Evolutionary conservation across 768 basidiomycete genomes (phyloP), one percentile per base, ranked within the genome.

Genomic region (Tylopilus felleus): DNA sequence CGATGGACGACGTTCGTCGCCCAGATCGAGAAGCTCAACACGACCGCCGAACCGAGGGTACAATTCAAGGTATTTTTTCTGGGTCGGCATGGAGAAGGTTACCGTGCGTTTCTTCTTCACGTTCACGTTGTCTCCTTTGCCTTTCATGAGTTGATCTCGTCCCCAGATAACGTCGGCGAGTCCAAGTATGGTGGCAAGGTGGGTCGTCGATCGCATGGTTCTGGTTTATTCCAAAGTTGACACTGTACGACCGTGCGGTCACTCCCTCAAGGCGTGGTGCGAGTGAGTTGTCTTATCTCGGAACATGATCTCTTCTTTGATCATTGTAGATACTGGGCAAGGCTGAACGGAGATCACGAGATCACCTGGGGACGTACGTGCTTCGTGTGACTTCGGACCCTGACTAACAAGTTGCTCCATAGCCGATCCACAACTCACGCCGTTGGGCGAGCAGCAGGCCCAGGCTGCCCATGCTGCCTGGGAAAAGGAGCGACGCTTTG

Each of bases 361-460:
- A 68, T 88, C 5, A 70, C 70, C 1, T 92, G 89, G 89, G 90
- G 90, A 25, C 88, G 86, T 86, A 61, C 59, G 86, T 79, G 35
- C 5, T 29, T 28, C n/a, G 28, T 45, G 43, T 16, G 4, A 13
- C 27, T n/a, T 38, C 17, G 36, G 17, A 8, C n/a, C 36, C 57
- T 50, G 42, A 53, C 10, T 23, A 33, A 53, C 41, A 21, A 16
- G 14, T 19, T 16, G 13, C n/a, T 4, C 21, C 33, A 39, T n/a
- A 65, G 63, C 63, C 16, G 64, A 65, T 63, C 80, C 88, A 8
- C 71, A 78, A 27, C 77, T 90, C 23, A 90, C 88, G 0, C 64
- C 67, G 0, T 55, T 79, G 4, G 88, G 88, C 1, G 72, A 79
- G 39, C 58, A 65, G 0, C 86, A 90, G 68, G 88, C 87, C 0